These are phyloP conservation scores for Cocos nucifera DNA, from an alignment of 176 grass and related monocot species.

Conservation along the genomic window DNA sequence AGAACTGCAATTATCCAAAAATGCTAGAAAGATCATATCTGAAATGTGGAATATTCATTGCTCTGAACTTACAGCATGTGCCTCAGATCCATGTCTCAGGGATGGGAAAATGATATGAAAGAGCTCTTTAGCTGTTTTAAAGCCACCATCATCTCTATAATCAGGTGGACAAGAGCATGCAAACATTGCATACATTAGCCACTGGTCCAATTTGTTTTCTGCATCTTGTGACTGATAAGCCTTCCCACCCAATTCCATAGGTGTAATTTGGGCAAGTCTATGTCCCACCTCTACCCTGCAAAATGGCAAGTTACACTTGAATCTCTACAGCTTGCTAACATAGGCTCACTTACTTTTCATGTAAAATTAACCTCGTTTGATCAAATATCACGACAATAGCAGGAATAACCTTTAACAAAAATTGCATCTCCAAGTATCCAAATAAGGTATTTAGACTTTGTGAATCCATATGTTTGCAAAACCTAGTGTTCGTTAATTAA, in stretches of 20 bases:
- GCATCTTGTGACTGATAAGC: constrained; percentile 71
- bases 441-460: too few relatives aligned
- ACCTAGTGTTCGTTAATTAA: too few relatives aligned
- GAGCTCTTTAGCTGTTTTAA: constrained; percentile 66
- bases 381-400: too few relatives aligned
- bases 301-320: constrained; percentile 9
- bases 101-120: constrained; percentile 95
- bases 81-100: constrained; percentile 84
- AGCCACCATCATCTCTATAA: constrained; percentile 47
- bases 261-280: constrained; percentile 85
- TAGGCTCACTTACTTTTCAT: too few relatives aligned
- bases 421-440: too few relatives aligned
- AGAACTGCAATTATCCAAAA: constrained; percentile 3
- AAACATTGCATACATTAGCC: constrained; percentile 98
- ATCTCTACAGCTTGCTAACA: background rate
- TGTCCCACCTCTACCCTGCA: constrained; percentile 68
- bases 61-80: constrained; percentile 64
- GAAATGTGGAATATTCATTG: background rate
- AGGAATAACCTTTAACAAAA: too few relatives aligned
- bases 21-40: constrained; percentile 19
- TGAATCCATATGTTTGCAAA: too few relatives aligned
- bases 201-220: constrained; percentile 86
- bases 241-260: constrained; percentile 83
- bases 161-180: constrained; percentile 78
- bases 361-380: too few relatives aligned